phyloP scores from a whole-genome alignment of 257 asterid genomes.

The Thymus mandschuricus region DNA sequence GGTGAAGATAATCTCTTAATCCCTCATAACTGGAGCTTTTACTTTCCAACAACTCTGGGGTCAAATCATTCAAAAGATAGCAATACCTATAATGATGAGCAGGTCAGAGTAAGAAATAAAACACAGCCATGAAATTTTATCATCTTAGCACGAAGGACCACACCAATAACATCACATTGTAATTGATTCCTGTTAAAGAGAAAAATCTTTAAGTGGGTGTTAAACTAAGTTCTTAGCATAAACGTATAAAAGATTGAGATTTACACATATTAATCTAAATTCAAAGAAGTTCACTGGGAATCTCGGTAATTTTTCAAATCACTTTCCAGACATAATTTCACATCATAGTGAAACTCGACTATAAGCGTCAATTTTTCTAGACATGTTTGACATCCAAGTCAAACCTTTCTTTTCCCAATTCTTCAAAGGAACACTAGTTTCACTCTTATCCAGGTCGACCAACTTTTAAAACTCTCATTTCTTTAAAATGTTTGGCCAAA shows the following conservation, averaged over 20 bases:
- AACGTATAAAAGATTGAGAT: not conserved
- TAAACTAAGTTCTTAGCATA: slow-evolving; percentile 7
- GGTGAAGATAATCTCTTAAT: slow-evolving; percentile 58
- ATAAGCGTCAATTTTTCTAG: too few relatives aligned
- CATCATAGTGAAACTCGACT: not conserved
- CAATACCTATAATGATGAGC: slow-evolving; percentile 53
- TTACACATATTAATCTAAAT: not conserved
- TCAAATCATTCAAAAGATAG: slow-evolving; percentile 65
- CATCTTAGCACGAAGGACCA: slow-evolving; percentile 2
- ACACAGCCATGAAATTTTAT: not conserved
- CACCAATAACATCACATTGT: not conserved
- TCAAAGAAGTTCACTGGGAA: not conserved
- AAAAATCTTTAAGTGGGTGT: not conserved
- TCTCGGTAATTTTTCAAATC: not conserved
- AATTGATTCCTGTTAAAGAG: not conserved
- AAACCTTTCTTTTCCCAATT: not conserved
- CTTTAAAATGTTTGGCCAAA: not conserved
- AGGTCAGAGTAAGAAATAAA: not conserved
- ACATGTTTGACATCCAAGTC: not conserved
- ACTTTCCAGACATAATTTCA: not conserved
- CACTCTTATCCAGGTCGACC: not conserved
- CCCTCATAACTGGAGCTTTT: slow-evolving; percentile 55
- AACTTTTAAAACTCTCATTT: not conserved
- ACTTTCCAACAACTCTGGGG: slow-evolving; percentile 52
- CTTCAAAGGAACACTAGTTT: slow-evolving; percentile 2